Base-by-base conservation (phyloP, 805 yeast genomes). In the Yamadazyma sp. region DNA sequence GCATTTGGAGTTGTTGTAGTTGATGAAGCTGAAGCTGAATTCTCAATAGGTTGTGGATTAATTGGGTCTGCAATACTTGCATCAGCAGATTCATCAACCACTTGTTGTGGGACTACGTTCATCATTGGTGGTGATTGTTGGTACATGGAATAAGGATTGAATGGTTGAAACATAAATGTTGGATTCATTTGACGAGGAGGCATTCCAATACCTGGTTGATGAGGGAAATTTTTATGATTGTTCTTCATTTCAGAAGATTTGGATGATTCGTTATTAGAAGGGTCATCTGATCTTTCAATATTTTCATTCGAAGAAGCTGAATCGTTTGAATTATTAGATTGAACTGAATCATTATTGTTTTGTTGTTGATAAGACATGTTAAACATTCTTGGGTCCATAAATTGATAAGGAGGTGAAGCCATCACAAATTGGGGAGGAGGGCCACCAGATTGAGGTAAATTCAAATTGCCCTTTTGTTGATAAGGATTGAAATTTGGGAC, bases 91-190 rank as follows among this genome's bases (percentile, higher is more conserved):
- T 18, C 26, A 14, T 35, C 38, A 17, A 7, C 27, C 5, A 8
- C 13, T 7, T 23, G 14, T 23, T 9, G 33, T 14, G 25, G 25
- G 7, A 12, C 18, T 5, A 36, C 27, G 14, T 32, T 32, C 36
- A 34, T 33, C 18, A 23, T 15, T 16, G 44, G 44, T 10, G 62
- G 55, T 21, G 62, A 41, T 23, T 48, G 60, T 8, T 55, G 62
- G 37, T 57, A 62, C 48, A 60, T 49, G 8, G 65, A 61, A 47
- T 74, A 75, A 1, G 79, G 77, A 40, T 54, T 60, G 44, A 74
- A 76, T 0, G 75, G 70, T 15, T 73, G 75, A 51, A 73, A 67
- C 64, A 73, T 61, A 45, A 66, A 75, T 1, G 71, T 66, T 7
- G 66, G 53, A 1, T 55, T 53, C 4, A 55, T 50, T 39, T 20